phyloP scores from a whole-genome alignment of 768 basidiomycete species.

The Kwoniella sp. region DNA sequence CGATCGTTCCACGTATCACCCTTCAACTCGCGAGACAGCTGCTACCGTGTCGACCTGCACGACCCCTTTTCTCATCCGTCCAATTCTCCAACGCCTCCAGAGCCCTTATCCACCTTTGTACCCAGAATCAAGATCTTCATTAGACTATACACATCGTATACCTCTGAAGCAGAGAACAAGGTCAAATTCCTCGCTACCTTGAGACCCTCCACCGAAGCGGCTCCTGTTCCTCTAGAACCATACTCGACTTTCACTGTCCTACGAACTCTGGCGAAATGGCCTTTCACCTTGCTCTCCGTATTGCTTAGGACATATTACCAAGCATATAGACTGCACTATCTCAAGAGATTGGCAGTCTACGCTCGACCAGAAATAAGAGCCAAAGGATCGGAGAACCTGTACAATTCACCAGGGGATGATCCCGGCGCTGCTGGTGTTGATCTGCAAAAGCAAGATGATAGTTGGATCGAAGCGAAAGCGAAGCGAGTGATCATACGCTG shows the following conservation, averaged over 20 bases:
- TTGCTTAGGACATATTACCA: slow-evolving; percentile 66
- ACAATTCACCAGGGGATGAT: slow-evolving; percentile 46
- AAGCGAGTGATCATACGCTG: slow-evolving; percentile 35
- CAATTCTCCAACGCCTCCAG: slow-evolving; percentile 12
- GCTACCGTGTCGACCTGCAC: slow-evolving; percentile 64
- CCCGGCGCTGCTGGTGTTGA: slow-evolving; percentile 35
- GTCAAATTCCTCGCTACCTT: slow-evolving; percentile 65
- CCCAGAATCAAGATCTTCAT: slow-evolving; percentile 36
- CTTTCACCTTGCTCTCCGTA: slow-evolving; percentile 63
- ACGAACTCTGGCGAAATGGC: slow-evolving; percentile 58
- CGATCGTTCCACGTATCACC: slow-evolving; percentile 76
- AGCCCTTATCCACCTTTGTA: slow-evolving; percentile 6
- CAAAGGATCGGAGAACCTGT: slow-evolving; percentile 15
- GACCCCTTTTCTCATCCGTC: slow-evolving; percentile 58
- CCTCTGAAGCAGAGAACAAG: slow-evolving; percentile 32
- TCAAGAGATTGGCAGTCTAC: slow-evolving; percentile 63
- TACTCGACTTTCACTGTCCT: slow-evolving; percentile 40
- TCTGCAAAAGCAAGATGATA: slow-evolving; percentile 56
- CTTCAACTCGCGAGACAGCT: slow-evolving; percentile 71
- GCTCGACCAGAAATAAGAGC: slow-evolving; percentile 60
- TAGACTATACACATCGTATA: slow-evolving; percentile 44
- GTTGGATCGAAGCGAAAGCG: slow-evolving; percentile 52
- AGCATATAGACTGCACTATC: slow-evolving; percentile 66
- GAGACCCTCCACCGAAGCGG: slow-evolving; percentile 58
- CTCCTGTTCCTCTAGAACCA: slow-evolving; percentile 47